Evolutionary conservation across 805 yeast species (phyloP), one percentile per base, ranked within the genome.

Genomic region (Kuraishia capsulata): DNA sequence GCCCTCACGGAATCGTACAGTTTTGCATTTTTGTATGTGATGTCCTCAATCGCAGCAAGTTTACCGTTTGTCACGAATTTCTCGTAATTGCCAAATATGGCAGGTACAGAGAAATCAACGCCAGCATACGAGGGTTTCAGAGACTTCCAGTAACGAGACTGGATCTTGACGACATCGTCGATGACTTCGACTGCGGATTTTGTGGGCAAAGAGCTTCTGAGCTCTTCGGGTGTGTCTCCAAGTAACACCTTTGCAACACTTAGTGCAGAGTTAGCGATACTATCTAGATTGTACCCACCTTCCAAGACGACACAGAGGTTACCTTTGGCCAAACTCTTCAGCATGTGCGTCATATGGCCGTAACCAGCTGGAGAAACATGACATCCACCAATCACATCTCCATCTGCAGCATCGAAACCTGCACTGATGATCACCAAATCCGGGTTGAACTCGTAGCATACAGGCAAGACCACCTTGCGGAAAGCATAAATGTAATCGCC

Each of bases 341-440:
- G 66, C 78, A 80, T 71, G 53, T 88, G 95, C 3, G 97, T 85
- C 96, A 92, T 88, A 45, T 88, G 89, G 6, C 96, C 97, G 56
- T 92, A 92, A 11, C 96, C 96, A 29, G 88, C 82, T 2, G 98
- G 98, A 0, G 96, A 73, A 2, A 92, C 95, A 56, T 86, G 94
- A 57, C 97, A 92, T 35, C 90, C 95, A 9, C 98, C 99, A 45
- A 92, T 85, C 42, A 87, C 81, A 59, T 92, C 99, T 42, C 97
- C 97, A 51, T 86, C 96, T 1, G 99, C 99, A 17, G 98, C 98
- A 62, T 92, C 99, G 51, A 92, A 92, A 0, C 99, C 99, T 1
- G 97, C 80, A 16, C 96, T 85, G 24, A 92, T 79, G 26, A 92
- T 86, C 4, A 89, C 90, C 45, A 92, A 68, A 61, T 92, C 98